Evolutionary conservation across 108 stramenopile species (phyloP), one percentile per base, ranked within the genome.

Genomic region (Conticribra guillardii): DNA sequence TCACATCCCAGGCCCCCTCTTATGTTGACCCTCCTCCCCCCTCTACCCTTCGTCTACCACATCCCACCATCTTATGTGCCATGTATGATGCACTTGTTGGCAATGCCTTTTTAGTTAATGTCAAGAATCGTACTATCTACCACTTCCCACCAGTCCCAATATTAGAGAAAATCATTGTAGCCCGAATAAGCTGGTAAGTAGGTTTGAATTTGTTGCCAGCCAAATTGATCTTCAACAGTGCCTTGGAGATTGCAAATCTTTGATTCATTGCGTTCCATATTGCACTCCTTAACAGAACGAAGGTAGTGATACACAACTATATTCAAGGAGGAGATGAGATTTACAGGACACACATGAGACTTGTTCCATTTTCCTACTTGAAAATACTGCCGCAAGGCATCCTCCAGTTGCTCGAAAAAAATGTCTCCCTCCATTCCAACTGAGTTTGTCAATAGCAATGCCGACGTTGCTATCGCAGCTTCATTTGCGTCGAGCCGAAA

Each of bases 301-400:
- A 65, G 64, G 34, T 65, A 65, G 19, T 65, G 64, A 65, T 65
- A 53, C 22, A 54, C 64, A 34, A 23, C 64, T 11, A 53, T 53
- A 37, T 34, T 53, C 11, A 8, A 33, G 16, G 61, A 28, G 18
- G 16, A n/a, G 15, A 49, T n/a, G n/a, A 28, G 14, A 28, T n/a
- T 31, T 21, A 28, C 29, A 49, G 61, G 26, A 17, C 61, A 63
- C 5, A 30, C 23, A n/a, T 41, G 30, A 3, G 61, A 63, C 49
- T n/a, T n/a, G n/a, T 63, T 49, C 61, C 61, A 63, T 3, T 63
- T 14, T 3, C 11, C 17, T 0, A 48, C 28, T 2, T 17, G 0
- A 29, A 63, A 19, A 63, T 29, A 63, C 22, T 49, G 29, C 4
- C 26, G n/a, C 16, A 63, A 17, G 9, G 26, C 61, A 9, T 41